These are phyloP conservation scores for Lumnitzera racemosa DNA, from an alignment of 345 rosid species.

Conservation along the genomic window DNA sequence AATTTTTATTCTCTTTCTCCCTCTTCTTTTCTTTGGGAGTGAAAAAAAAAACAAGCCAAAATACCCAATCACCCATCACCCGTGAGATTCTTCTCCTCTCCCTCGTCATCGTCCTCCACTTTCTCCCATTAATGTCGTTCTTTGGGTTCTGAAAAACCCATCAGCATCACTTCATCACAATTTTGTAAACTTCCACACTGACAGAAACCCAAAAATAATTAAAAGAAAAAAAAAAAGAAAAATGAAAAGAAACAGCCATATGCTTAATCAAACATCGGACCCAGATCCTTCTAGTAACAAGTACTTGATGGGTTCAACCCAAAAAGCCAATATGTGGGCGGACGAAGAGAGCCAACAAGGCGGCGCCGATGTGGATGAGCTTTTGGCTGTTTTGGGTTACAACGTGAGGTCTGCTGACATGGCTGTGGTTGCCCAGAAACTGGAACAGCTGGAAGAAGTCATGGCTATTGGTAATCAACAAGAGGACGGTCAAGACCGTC, in stretches of 20 bases:
- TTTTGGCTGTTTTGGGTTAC: conserved; percentile 65
- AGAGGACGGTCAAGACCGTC: conserved; percentile 30
- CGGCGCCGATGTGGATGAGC: conserved; percentile 68
- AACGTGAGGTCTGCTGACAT: conserved; percentile 68
- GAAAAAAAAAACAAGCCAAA: conserved; percentile 29
- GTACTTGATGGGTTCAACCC: conserved; percentile 6
- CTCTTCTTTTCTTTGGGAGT: conserved; percentile 14
- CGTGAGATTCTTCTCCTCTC: conserved; percentile 27
- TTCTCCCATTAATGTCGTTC: not conserved
- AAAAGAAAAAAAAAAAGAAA: not conserved
- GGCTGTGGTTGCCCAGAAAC: conserved; percentile 83
- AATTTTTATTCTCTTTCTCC: not conserved
- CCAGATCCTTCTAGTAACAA: conserved; percentile 1
- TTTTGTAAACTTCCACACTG: not conserved
- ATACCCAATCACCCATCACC: conserved; percentile 26
- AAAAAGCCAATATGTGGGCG: conserved; percentile 46
- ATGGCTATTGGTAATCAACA: conserved; percentile 38
- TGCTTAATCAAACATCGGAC: conserved; percentile 19
- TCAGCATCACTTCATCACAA: too few species aligned
- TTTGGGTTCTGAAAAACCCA: too few species aligned
- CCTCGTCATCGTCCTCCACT: conserved; percentile 13
- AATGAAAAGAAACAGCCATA: conserved; percentile 55
- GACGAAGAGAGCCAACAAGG: conserved; percentile 14
- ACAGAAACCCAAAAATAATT: conserved; percentile 1
- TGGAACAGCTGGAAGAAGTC: conserved; percentile 66